Percentiles rank a stretch among this genome's conserved stretches.
These are phyloP conservation scores for Mikania micrantha DNA, from an alignment of 129 eudicot genomes.

Conservation along the genomic window DNA sequence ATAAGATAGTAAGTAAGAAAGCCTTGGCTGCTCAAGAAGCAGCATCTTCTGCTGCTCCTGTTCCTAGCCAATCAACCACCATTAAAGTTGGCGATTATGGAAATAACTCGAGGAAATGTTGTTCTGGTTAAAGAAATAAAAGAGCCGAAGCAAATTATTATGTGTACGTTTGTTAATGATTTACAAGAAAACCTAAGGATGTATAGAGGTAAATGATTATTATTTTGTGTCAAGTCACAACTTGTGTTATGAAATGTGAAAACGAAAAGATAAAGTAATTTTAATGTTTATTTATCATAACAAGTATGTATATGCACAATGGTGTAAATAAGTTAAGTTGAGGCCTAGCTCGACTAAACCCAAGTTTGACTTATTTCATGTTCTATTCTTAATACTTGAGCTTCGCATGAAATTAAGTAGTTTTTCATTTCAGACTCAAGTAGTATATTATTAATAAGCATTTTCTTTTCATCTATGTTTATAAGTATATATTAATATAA, in stretches of 20 bases:
- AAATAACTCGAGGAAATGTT: slow-evolving; percentile 47
- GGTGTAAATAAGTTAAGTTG: too few species aligned
- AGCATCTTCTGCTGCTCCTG: slow-evolving; percentile 23
- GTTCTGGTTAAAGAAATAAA: slow-evolving; percentile 36
- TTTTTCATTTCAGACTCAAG: too few species aligned
- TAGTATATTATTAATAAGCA: too few species aligned
- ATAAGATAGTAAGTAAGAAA: slow-evolving; percentile 72
- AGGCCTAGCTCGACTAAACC: too few species aligned
- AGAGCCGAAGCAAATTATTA: not conserved
- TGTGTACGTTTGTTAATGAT: slow-evolving; percentile 18
- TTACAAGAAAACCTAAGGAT: slow-evolving; percentile 7
- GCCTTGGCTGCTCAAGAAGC: slow-evolving; percentile 98
- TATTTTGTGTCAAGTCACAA: not conserved
- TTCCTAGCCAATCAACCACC: slow-evolving; percentile 79
- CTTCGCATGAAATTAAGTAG: too few species aligned
- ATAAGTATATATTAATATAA: too few species aligned
- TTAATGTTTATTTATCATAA: not conserved
- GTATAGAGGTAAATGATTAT: not conserved
- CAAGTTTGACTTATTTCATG: too few species aligned
- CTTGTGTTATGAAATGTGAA: not conserved
- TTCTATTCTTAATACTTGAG: too few species aligned
- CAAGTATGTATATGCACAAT: too few species aligned
- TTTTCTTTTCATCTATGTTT: too few species aligned
- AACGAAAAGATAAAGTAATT: too few species aligned
- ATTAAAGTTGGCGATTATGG: slow-evolving; percentile 59